Conservation (phyloP, 768 basidiomycete genomes). For the Boletus rufocinnamomeus region DNA sequence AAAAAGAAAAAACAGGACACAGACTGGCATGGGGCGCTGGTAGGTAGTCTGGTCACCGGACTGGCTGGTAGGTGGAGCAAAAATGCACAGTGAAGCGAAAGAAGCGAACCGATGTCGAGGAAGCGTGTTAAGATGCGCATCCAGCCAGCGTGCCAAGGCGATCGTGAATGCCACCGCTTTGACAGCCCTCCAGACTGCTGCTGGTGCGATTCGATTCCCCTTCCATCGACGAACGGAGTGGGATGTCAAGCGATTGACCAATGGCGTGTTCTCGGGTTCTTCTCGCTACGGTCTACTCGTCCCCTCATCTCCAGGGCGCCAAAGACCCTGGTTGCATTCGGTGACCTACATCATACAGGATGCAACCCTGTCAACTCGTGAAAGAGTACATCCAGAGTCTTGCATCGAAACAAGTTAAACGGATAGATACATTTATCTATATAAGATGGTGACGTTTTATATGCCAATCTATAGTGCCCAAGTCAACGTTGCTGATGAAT, state of each 20-base stretch:
- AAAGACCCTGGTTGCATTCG: slow-evolving; percentile 58
- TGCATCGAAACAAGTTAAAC: background rate
- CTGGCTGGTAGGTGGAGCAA: no score
- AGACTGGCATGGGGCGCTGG: no score
- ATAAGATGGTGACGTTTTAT: background rate
- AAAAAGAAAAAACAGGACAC: no score
- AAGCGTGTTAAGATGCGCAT: no score
- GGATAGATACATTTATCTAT: background rate
- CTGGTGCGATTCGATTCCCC: slow-evolving; percentile 47
- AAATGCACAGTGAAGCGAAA: no score
- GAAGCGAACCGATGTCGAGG: no score
- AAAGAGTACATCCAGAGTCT: background rate
- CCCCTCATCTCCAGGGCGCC: slow-evolving; percentile 50
- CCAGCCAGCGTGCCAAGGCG: slow-evolving; percentile 64
- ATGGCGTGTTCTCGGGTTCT: slow-evolving; percentile 53
- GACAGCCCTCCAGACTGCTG: slow-evolving; percentile 82
- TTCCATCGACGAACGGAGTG: background rate
- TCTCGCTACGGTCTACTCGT: slow-evolving; percentile 49
- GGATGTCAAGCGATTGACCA: background rate
- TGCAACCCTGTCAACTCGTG: background rate
- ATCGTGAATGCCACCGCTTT: slow-evolving; percentile 76
- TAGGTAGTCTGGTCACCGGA: no score
- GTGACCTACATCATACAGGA: slow-evolving; percentile 36
- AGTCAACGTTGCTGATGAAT: background rate
- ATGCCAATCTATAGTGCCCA: background rate